These are phyloP conservation scores for Fusarium zealandicum DNA, from an alignment of 2,329 filamentous ascomycete species.

Conservation along the genomic window DNA sequence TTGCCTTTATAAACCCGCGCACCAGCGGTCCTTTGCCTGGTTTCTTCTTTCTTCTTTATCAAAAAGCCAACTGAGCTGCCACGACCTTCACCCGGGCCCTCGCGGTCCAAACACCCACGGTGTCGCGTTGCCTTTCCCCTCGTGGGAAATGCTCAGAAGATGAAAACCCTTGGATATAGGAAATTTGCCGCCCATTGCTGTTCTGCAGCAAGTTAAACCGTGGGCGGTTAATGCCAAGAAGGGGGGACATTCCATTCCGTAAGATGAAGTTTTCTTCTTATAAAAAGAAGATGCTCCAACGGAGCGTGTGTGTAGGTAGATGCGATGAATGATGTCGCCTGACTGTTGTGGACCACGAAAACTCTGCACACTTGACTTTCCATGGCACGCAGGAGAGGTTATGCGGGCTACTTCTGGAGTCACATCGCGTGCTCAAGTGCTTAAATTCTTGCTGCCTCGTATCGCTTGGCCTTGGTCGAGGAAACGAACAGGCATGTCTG, in stretches of 20 bases:
- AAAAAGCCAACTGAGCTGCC: slow-evolving; percentile 70
- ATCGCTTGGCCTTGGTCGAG: no score
- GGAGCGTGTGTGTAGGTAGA: no score
- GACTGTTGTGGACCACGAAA: not conserved
- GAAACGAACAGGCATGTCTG: no score
- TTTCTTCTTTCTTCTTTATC: slow-evolving; percentile 59
- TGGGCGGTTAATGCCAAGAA: slow-evolving; percentile 67
- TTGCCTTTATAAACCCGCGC: slow-evolving; percentile 37
- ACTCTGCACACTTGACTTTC: no score
- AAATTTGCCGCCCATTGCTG: slow-evolving; percentile 62
- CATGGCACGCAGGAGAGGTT: no score
- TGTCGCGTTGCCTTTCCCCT: slow-evolving; percentile 67
- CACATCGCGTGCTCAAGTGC: no score
- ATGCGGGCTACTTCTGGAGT: no score
- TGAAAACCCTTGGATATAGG: slow-evolving; percentile 67
- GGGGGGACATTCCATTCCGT: slow-evolving; percentile 58
- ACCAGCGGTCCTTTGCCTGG: slow-evolving; percentile 44
- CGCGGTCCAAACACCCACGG: slow-evolving; percentile 52
- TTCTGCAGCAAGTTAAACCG: slow-evolving; percentile 43
- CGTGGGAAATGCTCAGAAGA: slow-evolving; percentile 64
- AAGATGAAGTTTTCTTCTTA: slow-evolving; percentile 30
- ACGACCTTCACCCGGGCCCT: slow-evolving; percentile 64
- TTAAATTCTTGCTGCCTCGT: no score
- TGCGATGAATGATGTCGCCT: no score
- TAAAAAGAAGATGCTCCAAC: no score